These are phyloP conservation scores for Alternaria infectoria DNA, from an alignment of 2,329 filamentous ascomycete species.

Conservation along the genomic window DNA sequence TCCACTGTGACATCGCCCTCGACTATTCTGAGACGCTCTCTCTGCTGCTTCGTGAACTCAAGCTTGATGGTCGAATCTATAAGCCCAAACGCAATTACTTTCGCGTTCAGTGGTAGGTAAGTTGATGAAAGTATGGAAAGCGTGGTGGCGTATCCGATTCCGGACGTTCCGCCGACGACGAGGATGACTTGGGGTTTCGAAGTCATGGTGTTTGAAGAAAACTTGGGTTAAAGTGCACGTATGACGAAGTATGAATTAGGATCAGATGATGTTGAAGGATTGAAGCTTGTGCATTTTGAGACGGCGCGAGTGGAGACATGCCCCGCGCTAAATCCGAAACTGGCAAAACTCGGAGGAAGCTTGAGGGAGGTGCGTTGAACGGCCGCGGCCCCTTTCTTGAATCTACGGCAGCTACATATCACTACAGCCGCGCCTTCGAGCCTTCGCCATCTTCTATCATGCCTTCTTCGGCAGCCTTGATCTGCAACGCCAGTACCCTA, in stretches of 20 bases:
- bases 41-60: slow-evolving; percentile 12
- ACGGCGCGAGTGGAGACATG: slow-evolving; percentile 1
- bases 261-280: slow-evolving; percentile 1
- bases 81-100: slow-evolving; percentile 14
- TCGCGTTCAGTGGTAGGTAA: slow-evolving; percentile 8
- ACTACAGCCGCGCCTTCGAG: slow-evolving; percentile 4
- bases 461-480: slow-evolving; percentile 50
- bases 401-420: background rate
- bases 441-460: background rate
- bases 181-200: slow-evolving; percentile 25
- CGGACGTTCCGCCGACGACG: slow-evolving; percentile 31
- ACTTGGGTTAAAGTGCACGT: background rate
- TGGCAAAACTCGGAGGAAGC: slow-evolving; percentile 2
- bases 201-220: background rate
- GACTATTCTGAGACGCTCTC: slow-evolving; percentile 10
- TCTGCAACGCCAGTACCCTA: slow-evolving; percentile 55
- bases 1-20: slow-evolving; percentile 14
- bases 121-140: slow-evolving; percentile 17
- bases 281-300: slow-evolving; percentile 11
- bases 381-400: background rate
- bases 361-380: background rate
- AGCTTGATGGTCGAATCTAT: slow-evolving; percentile 13
- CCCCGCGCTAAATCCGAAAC: slow-evolving; percentile 14
- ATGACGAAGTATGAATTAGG: background rate
- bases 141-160: slow-evolving; percentile 28